These are phyloP conservation scores for Emmonsia crescens DNA, from an alignment of 2,329 filamentous ascomycete genomes.

Conservation along the genomic window DNA sequence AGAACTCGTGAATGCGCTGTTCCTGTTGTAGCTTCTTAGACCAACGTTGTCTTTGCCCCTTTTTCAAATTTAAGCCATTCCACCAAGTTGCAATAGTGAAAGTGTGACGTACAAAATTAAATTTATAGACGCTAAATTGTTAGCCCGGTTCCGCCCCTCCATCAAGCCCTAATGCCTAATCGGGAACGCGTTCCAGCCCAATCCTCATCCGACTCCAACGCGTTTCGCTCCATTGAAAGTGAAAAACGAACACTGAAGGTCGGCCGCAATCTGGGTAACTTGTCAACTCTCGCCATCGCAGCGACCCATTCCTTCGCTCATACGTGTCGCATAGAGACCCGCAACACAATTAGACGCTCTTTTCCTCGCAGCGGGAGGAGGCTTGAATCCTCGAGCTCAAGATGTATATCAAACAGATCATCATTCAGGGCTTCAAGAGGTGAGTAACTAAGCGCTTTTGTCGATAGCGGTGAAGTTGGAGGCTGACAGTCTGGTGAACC, in stretches of 20 bases:
- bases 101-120: conserved; percentile 9
- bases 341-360: neutral
- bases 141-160: conserved; percentile 7
- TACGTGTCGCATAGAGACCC: neutral
- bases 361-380: neutral
- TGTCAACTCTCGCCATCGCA: neutral
- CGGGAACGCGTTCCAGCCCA: conserved; percentile 11
- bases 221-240: neutral
- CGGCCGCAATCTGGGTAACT: neutral
- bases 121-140: conserved; percentile 6
- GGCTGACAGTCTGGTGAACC: conserved; percentile 11
- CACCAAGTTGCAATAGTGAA: neutral
- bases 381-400: conserved; percentile 19
- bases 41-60: neutral
- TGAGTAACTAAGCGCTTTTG: conserved; percentile 31
- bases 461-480: conserved; percentile 4
- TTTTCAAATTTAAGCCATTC: conserved; percentile 1
- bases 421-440: conserved; percentile 99
- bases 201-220: conserved; percentile 2
- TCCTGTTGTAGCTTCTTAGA: neutral
- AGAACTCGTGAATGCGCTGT: neutral
- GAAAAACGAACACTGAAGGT: neutral
- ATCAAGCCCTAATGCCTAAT: conserved; percentile 10
- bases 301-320: neutral
- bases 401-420: conserved; percentile 99